Percentiles rank a stretch among this genome's conserved stretches.
Evolutionary conservation across 2,329 filamentous ascomycete species (phyloP).

Genomic region (Pseudogymnoascus sp.): DNA sequence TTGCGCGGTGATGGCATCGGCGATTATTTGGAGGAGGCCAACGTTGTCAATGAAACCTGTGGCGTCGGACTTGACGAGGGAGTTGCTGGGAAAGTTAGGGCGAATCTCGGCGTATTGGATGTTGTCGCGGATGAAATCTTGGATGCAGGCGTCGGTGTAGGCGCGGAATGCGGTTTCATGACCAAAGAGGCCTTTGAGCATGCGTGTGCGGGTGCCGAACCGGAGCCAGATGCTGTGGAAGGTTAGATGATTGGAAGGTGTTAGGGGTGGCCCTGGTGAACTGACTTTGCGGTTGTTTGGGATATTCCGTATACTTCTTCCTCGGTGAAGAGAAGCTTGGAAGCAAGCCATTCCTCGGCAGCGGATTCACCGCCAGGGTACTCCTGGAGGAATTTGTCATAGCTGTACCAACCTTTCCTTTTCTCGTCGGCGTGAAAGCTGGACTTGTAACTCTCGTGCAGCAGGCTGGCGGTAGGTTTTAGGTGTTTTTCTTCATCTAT

Average conservation of each 20-base stretch:
- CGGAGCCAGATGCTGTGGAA: constrained; percentile 43
- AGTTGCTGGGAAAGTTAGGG: constrained; percentile 63
- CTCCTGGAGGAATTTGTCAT: constrained; percentile 35
- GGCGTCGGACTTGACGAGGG: constrained; percentile 54
- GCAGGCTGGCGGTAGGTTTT: constrained; percentile 11
- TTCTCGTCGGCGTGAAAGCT: constrained; percentile 34
- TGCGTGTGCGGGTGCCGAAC: constrained; percentile 65
- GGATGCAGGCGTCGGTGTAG: constrained; percentile 54
- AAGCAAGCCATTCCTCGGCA: constrained; percentile 48
- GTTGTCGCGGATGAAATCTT: constrained; percentile 56
- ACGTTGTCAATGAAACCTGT: constrained; percentile 44
- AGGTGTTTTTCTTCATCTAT: constrained; percentile 12
- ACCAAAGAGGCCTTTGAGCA: constrained; percentile 67
- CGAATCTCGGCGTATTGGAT: constrained; percentile 68
- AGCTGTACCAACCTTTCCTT: constrained; percentile 40
- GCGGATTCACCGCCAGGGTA: constrained; percentile 33
- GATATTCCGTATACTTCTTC: constrained; percentile 49
- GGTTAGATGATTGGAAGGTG: constrained; percentile 15
- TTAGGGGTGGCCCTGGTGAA: constrained; percentile 5
- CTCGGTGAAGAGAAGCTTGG: constrained; percentile 57
- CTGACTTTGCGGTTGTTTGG: constrained; percentile 49
- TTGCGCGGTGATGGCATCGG: constrained; percentile 42
- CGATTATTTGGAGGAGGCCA: constrained; percentile 55
- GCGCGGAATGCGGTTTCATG: constrained; percentile 55
- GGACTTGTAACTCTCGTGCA: neutral